Conservation (phyloP, 2,329 filamentous ascomycete species). For the Monosporascus sp. region DNA sequence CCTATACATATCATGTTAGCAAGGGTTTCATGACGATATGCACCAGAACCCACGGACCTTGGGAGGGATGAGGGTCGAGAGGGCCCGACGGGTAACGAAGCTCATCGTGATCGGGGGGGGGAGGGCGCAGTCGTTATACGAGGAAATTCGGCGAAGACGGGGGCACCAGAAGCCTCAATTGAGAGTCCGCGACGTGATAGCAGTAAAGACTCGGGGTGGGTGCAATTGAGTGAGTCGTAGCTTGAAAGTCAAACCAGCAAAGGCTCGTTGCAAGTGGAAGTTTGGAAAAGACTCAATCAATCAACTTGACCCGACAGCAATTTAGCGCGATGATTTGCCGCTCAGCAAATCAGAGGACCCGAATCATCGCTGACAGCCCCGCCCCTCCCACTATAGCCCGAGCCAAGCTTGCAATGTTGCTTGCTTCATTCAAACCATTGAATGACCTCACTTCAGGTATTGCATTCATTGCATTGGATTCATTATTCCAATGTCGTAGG, state of each 20-base stretch:
- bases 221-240: conserved; percentile 6
- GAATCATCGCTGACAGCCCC: not conserved
- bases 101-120: conserved; percentile 66
- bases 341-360: conserved; percentile 34
- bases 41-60: conserved; percentile 57
- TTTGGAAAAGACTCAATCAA: conserved; percentile 43
- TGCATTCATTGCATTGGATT: too few relatives aligned
- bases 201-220: conserved; percentile 11
- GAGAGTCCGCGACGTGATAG: conserved; percentile 15
- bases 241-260: conserved; percentile 2
- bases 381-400: not conserved
- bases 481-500: too few relatives aligned
- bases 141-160: conserved; percentile 19
- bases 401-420: too few relatives aligned
- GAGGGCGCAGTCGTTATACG: conserved; percentile 9
- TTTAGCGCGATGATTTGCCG: conserved; percentile 38
- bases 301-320: conserved; percentile 14
- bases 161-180: conserved; percentile 27
- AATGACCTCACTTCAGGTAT: too few relatives aligned
- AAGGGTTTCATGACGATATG: not conserved
- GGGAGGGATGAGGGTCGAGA: conserved; percentile 97
- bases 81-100: conserved; percentile 82
- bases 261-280: conserved; percentile 8
- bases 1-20: conserved; percentile 44
- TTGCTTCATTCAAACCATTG: too few relatives aligned